Base-by-base conservation (phyloP, 139 green algal species). In the Bryopsis sp. region DNA sequence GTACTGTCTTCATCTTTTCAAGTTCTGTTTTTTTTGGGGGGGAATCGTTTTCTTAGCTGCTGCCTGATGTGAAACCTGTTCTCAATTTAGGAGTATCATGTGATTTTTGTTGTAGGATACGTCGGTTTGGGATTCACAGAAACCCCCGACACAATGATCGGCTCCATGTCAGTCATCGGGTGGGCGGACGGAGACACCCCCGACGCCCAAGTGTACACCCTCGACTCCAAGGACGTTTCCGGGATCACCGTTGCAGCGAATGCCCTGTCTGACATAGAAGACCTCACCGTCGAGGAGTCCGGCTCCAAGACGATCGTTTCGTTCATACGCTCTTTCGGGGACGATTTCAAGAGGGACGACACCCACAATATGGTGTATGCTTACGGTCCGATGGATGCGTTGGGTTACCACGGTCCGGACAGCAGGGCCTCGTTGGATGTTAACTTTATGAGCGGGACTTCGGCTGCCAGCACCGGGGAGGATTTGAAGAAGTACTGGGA, bases 371-470 rank as follows among this genome's bases (percentile, higher is more conserved):
- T 72, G 5, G 33, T 72, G 28, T 11, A n/a, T 8, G 66, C 35
- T 33, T 72, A 33, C 46, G 43, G 69, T 33, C 33, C 50, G 43
- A 65, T 6, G 3, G 43, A 61, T 58, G 66, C 11, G 3, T 22
- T 72, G 7, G 66, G 5, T 5, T 47, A 75, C 33, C 35, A 54
- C 24, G 26, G 47, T 2, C 59, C 73, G 5, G 62, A 29, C 24
- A 34, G 26, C 11, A 28, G 46, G 22, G 34, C 65, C 24, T n/a
- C 64, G 32, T 39, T 74, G 2, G 47, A 46, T 34, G 32, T 81
- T 32, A 74, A 78, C 47, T 65, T 73, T 11, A 68, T 69, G 6
- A 43, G 66, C 6, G 76, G 76, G 7, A 70, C 69, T 19, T 50
- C 24, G 26, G 32, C 28, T 43, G 61, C 8, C 57, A 58, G 26